Evolutionary conservation across 306 rosid genomes (phyloP).

Genomic region (Fagus sylvatica): DNA sequence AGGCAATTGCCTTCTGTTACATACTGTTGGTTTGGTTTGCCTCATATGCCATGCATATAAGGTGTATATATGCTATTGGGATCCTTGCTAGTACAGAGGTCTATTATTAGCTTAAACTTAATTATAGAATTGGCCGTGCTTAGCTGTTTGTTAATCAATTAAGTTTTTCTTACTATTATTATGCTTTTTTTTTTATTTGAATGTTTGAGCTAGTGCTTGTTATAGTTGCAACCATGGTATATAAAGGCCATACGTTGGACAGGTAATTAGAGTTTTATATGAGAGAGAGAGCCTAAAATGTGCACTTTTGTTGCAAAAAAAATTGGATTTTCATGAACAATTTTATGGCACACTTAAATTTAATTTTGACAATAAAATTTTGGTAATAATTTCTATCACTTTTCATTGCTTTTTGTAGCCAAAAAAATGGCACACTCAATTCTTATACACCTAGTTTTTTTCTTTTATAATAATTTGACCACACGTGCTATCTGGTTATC

Average conservation of each 20-base stretch:
- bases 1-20: conserved; percentile 12
- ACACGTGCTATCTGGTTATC: no score
- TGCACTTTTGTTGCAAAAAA: neutral
- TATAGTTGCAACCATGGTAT: neutral
- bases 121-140: conserved; percentile 24
- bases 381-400: no score
- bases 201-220: neutral
- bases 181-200: neutral
- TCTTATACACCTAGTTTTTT: no score
- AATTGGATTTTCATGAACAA: no score
- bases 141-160: conserved; percentile 10
- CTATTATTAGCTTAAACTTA: neutral
- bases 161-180: neutral
- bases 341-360: no score
- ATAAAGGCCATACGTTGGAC: neutral
- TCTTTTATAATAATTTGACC: neutral
- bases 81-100: conserved; percentile 16
- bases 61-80: conserved; percentile 20
- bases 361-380: neutral
- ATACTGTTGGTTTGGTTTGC: conserved; percentile 2
- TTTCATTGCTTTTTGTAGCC: no score
- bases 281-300: neutral
- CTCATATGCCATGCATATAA: conserved; percentile 22
- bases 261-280: neutral
- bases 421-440: no score